Conservation (phyloP, 2,329 filamentous ascomycete genomes). For the Diaporthe citri region DNA sequence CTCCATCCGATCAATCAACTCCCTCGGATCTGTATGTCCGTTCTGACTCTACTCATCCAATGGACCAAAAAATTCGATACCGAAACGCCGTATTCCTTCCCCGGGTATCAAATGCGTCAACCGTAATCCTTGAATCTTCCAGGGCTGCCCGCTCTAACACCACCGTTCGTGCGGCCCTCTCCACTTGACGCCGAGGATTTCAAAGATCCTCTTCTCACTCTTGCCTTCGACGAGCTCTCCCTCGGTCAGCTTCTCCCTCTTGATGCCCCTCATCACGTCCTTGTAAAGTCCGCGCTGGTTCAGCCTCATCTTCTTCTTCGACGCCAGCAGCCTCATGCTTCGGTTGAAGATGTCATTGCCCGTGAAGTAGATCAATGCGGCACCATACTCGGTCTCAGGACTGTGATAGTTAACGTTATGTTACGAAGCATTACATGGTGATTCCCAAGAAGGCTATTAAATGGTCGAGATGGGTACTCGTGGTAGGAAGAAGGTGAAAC, state of each 20-base stretch:
- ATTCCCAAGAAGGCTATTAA: background rate
- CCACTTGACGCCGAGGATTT: slow-evolving; percentile 86
- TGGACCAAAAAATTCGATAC: background rate
- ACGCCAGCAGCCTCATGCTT: slow-evolving; percentile 80
- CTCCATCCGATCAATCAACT: background rate
- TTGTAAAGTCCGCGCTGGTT: slow-evolving; percentile 87
- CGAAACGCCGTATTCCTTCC: background rate
- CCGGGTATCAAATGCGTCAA: slow-evolving; percentile 5
- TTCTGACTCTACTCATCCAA: background rate
- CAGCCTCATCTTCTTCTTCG: slow-evolving; percentile 84
- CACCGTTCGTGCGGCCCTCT: slow-evolving; percentile 81
- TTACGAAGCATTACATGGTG: background rate
- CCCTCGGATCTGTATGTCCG: background rate
- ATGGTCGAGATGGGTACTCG: background rate
- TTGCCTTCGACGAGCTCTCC: slow-evolving; percentile 80
- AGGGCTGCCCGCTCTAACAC: slow-evolving; percentile 64
- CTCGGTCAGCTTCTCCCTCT: slow-evolving; percentile 71
- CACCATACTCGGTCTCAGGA: slow-evolving; percentile 82
- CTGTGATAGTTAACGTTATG: background rate
- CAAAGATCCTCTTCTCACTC: slow-evolving; percentile 85
- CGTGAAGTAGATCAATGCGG: slow-evolving; percentile 93
- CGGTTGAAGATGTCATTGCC: slow-evolving; percentile 96
- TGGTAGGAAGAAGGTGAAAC: background rate
- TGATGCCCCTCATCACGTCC: slow-evolving; percentile 73
- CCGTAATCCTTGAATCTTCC: background rate